A percentile compares a stretch with the other conserved stretches of the same genome.
These are phyloP conservation scores for Suhomyces ambrosiae DNA, from an alignment of 1,139 yeast species.

Conservation along the genomic window DNA sequence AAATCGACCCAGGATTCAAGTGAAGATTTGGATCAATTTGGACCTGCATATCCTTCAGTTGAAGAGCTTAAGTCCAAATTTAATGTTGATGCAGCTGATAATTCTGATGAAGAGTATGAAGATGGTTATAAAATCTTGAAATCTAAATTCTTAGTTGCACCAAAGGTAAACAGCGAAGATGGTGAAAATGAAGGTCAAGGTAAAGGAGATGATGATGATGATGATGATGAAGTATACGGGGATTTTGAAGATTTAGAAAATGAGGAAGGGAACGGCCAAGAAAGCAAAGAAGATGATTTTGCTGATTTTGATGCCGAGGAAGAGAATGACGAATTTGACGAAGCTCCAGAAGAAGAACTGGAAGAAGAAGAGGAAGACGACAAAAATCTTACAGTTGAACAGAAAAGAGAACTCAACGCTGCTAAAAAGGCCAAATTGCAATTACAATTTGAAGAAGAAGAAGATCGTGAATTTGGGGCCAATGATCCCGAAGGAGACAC, in stretches of 20 bases:
- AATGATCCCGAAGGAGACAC: conserved; percentile 75
- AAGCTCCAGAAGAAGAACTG: conserved; percentile 31
- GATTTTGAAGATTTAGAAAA: conserved; percentile 79
- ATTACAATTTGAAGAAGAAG: conserved; percentile 89
- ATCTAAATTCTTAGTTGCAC: conserved; percentile 68
- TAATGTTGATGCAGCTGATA: conserved; percentile 36
- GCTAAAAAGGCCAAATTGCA: conserved; percentile 86
- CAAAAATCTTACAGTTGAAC: conserved; percentile 56
- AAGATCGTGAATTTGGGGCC: conserved; percentile 73
- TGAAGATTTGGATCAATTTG: conserved; percentile 36
- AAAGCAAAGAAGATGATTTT: conserved; percentile 44
- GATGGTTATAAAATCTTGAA: conserved; percentile 52
- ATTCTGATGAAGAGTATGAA: conserved; percentile 45
- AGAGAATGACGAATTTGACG: conserved; percentile 36
- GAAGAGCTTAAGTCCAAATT: conserved; percentile 60
- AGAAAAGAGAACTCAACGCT: conserved; percentile 79
- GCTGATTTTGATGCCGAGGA: conserved; percentile 54
- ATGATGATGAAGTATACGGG: conserved; percentile 61
- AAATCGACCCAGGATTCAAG: conserved; percentile 34
- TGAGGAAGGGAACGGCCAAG: conserved; percentile 26
- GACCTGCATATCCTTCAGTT: conserved; percentile 45
- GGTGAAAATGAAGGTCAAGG: conserved; percentile 39
- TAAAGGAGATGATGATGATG: conserved; percentile 52
- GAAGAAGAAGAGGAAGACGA: conserved; percentile 37
- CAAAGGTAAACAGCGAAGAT: conserved; percentile 48